These are phyloP conservation scores for Camellia oleifera DNA, from an alignment of 179 eudicot species.

Conservation along the genomic window DNA sequence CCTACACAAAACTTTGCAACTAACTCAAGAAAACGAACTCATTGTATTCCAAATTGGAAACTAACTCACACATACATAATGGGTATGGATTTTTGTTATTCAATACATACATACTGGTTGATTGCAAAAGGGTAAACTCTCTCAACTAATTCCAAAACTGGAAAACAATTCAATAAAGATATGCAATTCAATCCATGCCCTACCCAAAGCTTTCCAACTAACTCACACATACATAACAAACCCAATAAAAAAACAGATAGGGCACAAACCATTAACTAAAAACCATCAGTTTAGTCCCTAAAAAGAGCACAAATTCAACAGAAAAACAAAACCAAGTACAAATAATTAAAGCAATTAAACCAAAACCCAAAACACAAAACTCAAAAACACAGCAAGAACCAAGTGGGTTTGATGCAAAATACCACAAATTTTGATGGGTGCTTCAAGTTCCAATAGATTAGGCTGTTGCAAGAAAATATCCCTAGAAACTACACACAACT, in stretches of 20 bases:
- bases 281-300: background rate
- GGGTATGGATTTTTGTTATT: background rate
- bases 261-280: background rate
- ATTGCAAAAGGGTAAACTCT: background rate
- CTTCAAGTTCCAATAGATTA: constrained; percentile 15
- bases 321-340: background rate
- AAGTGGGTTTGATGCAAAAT: background rate
- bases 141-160: background rate
- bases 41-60: too few species aligned
- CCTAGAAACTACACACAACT: constrained; percentile 3
- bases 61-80: too few species aligned
- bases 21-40: too few species aligned
- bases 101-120: background rate
- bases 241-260: background rate
- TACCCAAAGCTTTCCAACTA: background rate
- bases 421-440: constrained; percentile 17
- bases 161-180: background rate
- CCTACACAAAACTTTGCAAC: too few species aligned
- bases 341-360: background rate
- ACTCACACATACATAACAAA: background rate
- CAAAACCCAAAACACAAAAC: background rate
- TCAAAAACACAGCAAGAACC: background rate
- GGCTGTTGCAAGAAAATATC: constrained; percentile 9
- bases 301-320: background rate
- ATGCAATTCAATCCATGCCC: background rate